Evolutionary conservation across 805 yeast genomes (phyloP), one percentile per base, ranked within the genome.

Genomic region (Zygotorulaspora chibaensis): DNA sequence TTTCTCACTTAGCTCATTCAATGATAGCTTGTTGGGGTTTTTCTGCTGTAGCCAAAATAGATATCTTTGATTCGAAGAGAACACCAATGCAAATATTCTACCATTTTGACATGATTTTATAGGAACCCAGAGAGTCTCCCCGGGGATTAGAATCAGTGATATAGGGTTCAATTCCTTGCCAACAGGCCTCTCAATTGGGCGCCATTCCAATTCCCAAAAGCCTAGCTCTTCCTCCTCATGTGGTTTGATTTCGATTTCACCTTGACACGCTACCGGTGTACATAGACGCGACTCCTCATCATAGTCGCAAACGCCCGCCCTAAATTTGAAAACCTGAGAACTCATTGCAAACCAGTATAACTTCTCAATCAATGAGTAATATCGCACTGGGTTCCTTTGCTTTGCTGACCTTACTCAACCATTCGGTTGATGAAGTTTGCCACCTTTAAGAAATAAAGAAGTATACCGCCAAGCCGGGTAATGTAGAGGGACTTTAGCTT

Each of bases 101-200:
- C 96, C 96, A 2, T 85, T 79, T 37, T 68, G 73, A 63, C 93
- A 83, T 11, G 88, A 79, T 42, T 72, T 68, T 35, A 86, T 80
- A 38, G 76, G 84, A 46, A 78, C 75, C 80, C 89, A 85, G 38
- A 81, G 76, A 39, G 87, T 90, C 56, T 87, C 96, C 7, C 95
- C 95, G 0, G 95, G 93, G 52, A 87, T 81, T 38, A 88, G 75
- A 57, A 86, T 74, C 51, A 86, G 71, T 40, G 70, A 74, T 18
- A 62, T 55, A n/a, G 63, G 52, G 12, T 50, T 55, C 13, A 52
- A 38, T 26, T 51, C 50, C n/a, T 58, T 55, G 35, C 64, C 61
- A 28, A 50, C 52, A n/a, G 56, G 53, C 33, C 56, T 56, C 40
- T 62, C 68, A 8, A 46, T 43, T 12, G 68, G 59, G 11, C 47